Conservation (phyloP, 2,329 filamentous ascomycete genomes). For the Xylariaceae sp. region DNA sequence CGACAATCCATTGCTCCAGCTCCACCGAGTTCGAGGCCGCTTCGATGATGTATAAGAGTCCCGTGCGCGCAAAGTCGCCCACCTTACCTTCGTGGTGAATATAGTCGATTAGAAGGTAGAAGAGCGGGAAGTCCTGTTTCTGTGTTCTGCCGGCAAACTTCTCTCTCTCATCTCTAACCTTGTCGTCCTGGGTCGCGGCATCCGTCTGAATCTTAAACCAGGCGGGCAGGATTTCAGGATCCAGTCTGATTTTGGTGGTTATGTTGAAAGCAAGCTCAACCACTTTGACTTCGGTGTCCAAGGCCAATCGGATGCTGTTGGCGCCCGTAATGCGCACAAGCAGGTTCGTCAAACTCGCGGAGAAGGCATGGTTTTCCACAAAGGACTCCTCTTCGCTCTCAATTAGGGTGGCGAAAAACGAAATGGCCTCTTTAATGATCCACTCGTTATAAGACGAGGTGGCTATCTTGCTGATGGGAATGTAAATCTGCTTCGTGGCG, state of each 20-base stretch:
- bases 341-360: conserved; percentile 79
- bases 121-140: conserved; percentile 89
- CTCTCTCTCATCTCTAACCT: conserved; percentile 46
- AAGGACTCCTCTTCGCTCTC: conserved; percentile 97
- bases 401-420: conserved; percentile 84
- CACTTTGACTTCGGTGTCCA: conserved; percentile 80
- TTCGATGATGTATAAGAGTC: conserved; percentile 91
- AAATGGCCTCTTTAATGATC: conserved; percentile 77
- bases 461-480: conserved; percentile 83
- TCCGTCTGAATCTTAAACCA: conserved; percentile 71
- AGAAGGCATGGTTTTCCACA: conserved; percentile 79
- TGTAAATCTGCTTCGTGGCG: conserved; percentile 80
- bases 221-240: conserved; percentile 77
- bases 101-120: conserved; percentile 93
- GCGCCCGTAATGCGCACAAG: conserved; percentile 71
- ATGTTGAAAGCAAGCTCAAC: conserved; percentile 95
- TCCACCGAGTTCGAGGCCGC: conserved; percentile 76
- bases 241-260: conserved; percentile 88
- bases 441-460: conserved; percentile 77
- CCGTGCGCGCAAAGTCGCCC: conserved; percentile 92
- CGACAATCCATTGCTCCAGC: conserved; percentile 93
- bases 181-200: conserved; percentile 33
- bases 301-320: conserved; percentile 66
- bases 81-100: conserved; percentile 93
- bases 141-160: conserved; percentile 80